phyloP scores from a whole-genome alignment of 1,284 basidiomycete species.

The Tilletia setariae region DNA sequence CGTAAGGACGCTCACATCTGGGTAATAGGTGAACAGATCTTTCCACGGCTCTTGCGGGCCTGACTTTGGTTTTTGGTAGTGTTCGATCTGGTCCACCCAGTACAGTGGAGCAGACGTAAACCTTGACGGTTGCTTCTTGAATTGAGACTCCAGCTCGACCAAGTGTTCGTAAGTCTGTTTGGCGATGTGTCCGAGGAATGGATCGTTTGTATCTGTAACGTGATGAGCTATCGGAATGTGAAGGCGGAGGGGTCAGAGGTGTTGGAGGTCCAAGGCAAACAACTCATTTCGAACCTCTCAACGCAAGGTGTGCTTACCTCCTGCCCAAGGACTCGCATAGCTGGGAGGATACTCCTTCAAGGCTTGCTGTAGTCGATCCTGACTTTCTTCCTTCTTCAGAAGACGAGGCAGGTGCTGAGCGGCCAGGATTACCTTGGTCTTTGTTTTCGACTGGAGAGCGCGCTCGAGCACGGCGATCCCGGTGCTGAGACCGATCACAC shows the following conservation, averaged over 20 bases:
- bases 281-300: too few relatives aligned
- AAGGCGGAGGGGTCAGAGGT: not conserved
- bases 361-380: not conserved
- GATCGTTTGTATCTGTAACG: conserved; percentile 32
- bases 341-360: conserved; percentile 20
- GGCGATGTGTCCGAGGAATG: conserved; percentile 21
- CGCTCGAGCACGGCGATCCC: conserved; percentile 31
- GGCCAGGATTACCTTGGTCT: conserved; percentile 25
- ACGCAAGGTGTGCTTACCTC: too few relatives aligned
- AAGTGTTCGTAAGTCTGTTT: conserved; percentile 31
- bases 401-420: conserved; percentile 25
- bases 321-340: conserved; percentile 36
- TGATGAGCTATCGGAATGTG: conserved; percentile 27
- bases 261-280: not conserved
- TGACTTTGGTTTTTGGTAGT: conserved; percentile 20
- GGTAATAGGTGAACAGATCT: conserved; percentile 40
- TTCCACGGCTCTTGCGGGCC: conserved; percentile 16
- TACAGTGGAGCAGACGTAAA: conserved; percentile 26
- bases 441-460: not conserved
- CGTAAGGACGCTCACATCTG: conserved; percentile 27
- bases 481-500: conserved; percentile 36
- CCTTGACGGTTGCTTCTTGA: not conserved
- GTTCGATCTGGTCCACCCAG: conserved; percentile 44
- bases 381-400: conserved; percentile 7
- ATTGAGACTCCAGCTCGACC: conserved; percentile 24